A percentile compares a stretch with the other conserved stretches of the same genome.
Conservation (phyloP, 148 eudicot species). For the Fagopyrum tataricum region DNA sequence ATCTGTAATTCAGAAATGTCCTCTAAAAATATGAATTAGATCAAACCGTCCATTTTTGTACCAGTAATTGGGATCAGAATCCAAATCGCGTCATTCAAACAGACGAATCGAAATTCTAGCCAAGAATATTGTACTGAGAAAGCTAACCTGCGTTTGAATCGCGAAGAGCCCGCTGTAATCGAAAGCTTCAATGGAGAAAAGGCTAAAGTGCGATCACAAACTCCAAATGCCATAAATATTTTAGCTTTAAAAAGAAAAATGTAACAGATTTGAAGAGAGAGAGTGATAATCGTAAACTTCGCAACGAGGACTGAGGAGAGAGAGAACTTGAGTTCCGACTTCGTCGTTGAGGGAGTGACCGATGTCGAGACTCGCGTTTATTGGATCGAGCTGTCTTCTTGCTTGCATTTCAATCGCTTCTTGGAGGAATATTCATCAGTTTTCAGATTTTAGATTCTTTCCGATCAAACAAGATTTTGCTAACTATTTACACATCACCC, state of each 20-base stretch:
- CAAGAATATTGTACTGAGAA: neutral
- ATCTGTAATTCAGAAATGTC: too few species aligned
- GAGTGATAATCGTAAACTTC: too few species aligned
- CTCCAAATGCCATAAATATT: neutral
- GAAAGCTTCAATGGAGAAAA: neutral
- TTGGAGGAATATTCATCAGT: too few species aligned
- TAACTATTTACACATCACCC: too few species aligned
- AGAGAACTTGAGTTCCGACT: neutral
- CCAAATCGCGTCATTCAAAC: neutral
- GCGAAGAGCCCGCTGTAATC: neutral
- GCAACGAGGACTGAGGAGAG: neutral
- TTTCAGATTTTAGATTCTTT: too few species aligned
- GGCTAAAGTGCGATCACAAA: neutral
- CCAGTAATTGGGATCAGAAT: neutral
- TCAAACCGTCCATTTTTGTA: too few species aligned
- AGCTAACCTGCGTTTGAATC: conserved; percentile 8
- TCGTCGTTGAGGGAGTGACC: neutral
- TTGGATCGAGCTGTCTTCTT: conserved; percentile 6
- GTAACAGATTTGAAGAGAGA: conserved; percentile 1
- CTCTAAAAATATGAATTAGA: too few species aligned
- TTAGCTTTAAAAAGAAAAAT: neutral
- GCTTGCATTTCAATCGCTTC: too few species aligned
- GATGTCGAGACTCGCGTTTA: neutral
- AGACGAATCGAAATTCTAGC: too few species aligned
- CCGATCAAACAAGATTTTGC: too few species aligned